Percentiles rank a stretch among this genome's conserved stretches.
Conservation (phyloP, 768 basidiomycete genomes). For the Auricularia heimuer region DNA sequence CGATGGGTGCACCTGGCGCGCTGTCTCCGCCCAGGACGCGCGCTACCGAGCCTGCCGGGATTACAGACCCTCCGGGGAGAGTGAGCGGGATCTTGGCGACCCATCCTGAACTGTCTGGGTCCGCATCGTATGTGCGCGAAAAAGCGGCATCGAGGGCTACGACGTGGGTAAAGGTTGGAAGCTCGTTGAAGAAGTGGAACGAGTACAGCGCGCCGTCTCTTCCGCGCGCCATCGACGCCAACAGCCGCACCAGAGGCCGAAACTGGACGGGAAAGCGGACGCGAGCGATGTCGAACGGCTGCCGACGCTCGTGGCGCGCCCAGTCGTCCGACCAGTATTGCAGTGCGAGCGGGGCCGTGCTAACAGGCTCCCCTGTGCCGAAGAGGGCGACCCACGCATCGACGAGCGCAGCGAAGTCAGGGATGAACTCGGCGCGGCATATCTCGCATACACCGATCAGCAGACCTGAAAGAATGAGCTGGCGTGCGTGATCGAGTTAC, state of each 20-base stretch:
- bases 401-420: conserved; percentile 59
- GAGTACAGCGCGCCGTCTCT: conserved; percentile 58
- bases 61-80: conserved; percentile 64
- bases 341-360: conserved; percentile 52
- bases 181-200: conserved; percentile 62
- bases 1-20: conserved; percentile 57
- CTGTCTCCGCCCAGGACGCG: conserved; percentile 45
- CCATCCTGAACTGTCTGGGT: conserved; percentile 54
- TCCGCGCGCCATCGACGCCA: conserved; percentile 67
- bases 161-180: conserved; percentile 68
- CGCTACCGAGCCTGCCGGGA: conserved; percentile 59
- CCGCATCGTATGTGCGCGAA: conserved; percentile 61
- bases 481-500: conserved; percentile 1
- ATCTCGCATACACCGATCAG: conserved; percentile 66
- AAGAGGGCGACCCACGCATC: conserved; percentile 75
- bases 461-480: conserved; percentile 41
- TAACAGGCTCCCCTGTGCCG: conserved; percentile 57
- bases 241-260: conserved; percentile 54
- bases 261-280: conserved; percentile 78
- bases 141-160: conserved; percentile 52
- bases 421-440: conserved; percentile 64
- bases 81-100: conserved; percentile 55
- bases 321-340: conserved; percentile 82
- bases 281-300: conserved; percentile 73
- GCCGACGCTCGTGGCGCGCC: conserved; percentile 58